Conservation (phyloP, 768 basidiomycete genomes). For the Fomitopsis pulvina region DNA sequence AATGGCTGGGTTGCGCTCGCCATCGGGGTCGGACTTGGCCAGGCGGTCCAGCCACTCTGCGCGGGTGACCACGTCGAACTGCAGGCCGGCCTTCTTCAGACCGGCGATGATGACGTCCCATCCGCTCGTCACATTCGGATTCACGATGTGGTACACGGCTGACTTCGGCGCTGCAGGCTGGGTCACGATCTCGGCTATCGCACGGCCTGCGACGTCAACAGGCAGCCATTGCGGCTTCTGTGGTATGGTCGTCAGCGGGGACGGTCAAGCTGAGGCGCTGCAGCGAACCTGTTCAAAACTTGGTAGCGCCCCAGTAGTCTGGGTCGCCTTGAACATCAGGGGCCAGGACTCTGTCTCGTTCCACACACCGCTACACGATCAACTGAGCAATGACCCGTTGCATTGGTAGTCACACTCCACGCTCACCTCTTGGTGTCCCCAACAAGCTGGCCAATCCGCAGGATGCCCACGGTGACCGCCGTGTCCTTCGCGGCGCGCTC, state of each 20-base stretch:
- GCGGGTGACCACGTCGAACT: conserved; percentile 32
- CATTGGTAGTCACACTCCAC: background rate
- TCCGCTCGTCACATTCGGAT: conserved; percentile 23
- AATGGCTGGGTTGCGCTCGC: conserved; percentile 34
- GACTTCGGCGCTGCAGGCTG: conserved; percentile 4
- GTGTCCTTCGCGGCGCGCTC: conserved; percentile 31
- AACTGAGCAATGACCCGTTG: background rate
- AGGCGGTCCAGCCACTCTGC: conserved; percentile 33
- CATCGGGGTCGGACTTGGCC: conserved; percentile 29
- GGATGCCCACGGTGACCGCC: conserved; percentile 26
- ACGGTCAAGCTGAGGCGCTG: background rate
- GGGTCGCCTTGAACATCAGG: conserved; percentile 38
- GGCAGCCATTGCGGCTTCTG: conserved; percentile 45
- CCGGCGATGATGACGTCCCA: conserved; percentile 37
- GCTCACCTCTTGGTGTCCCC: conserved; percentile 36
- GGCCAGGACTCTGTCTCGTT: conserved; percentile 43
- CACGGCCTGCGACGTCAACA: conserved; percentile 42
- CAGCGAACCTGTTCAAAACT: conserved; percentile 22
- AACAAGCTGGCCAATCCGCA: conserved; percentile 52
- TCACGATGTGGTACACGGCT: conserved; percentile 33
- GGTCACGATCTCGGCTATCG: conserved; percentile 39
- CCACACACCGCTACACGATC: conserved; percentile 35
- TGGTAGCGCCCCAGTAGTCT: conserved; percentile 32
- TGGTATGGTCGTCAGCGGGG: no score
- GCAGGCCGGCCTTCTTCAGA: conserved; percentile 30